Conservation (phyloP, 352 stramenopile species). For the Phytophthora quininea region DNA sequence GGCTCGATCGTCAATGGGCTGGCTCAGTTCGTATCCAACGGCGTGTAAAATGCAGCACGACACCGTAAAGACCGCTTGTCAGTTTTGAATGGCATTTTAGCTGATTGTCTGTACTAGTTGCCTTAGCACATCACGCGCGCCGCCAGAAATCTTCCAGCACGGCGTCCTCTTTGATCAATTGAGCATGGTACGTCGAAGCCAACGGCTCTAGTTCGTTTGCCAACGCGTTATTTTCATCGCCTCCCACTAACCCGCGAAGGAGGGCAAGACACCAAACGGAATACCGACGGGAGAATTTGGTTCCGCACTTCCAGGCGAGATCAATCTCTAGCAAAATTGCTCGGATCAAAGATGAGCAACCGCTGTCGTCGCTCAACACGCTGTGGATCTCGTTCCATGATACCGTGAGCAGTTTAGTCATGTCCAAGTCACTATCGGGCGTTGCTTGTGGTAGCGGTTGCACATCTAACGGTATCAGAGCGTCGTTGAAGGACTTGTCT, state of each 20-base stretch:
- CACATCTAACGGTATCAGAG: conserved; percentile 1
- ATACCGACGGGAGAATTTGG: conserved; percentile 54
- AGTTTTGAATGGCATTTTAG: conserved; percentile 23
- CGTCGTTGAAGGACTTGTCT: neutral
- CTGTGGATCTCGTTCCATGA: conserved; percentile 25
- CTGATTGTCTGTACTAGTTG: neutral
- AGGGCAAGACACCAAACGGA: conserved; percentile 52
- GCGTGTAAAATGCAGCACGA: conserved; percentile 2
- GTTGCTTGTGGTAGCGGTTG: conserved; percentile 3
- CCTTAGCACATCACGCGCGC: conserved; percentile 6
- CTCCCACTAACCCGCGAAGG: conserved; percentile 22
- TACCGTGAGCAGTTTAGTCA: conserved; percentile 11
- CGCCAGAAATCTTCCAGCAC: conserved; percentile 42
- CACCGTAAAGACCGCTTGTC: conserved; percentile 14
- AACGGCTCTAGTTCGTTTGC: conserved; percentile 12
- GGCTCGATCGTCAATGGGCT: conserved; percentile 74
- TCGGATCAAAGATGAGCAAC: conserved; percentile 14
- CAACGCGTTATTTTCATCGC: conserved; percentile 1
- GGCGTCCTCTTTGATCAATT: conserved; percentile 24
- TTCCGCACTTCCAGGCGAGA: conserved; percentile 45
- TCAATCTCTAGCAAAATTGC: conserved; percentile 45
- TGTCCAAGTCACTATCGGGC: neutral
- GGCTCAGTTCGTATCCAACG: conserved; percentile 56
- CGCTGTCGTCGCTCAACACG: conserved; percentile 5
- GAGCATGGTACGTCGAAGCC: conserved; percentile 13